These are phyloP conservation scores for Emergomyces pasteurianus DNA, from an alignment of 2,329 filamentous ascomycete genomes.

Conservation along the genomic window DNA sequence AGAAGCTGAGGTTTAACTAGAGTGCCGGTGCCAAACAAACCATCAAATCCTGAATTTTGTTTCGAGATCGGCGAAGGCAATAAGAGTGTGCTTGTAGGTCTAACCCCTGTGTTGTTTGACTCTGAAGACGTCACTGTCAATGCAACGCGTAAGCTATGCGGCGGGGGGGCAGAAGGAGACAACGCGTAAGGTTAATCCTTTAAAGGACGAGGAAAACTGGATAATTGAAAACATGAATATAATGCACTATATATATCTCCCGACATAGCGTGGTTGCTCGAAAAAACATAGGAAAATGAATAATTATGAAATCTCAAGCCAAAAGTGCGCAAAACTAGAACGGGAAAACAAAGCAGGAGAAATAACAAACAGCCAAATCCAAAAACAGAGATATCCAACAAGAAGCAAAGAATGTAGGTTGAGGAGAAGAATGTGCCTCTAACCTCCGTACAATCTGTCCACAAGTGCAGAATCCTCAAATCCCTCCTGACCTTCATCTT, in stretches of 20 bases:
- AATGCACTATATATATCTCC: neutral
- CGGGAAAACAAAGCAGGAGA: neutral
- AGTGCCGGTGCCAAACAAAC: neutral
- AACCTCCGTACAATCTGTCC: neutral
- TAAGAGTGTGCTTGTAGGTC: neutral
- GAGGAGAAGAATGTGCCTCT: neutral
- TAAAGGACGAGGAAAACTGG: neutral
- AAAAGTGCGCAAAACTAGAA: neutral
- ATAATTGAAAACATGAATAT: neutral
- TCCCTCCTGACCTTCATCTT: slow-evolving; percentile 3
- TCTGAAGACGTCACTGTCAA: no score
- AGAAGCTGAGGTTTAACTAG: neutral
- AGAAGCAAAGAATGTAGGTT: neutral
- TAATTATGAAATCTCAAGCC: neutral
- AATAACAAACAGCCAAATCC: neutral
- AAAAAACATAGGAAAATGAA: neutral
- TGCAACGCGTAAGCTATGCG: no score
- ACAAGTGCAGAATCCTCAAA: neutral
- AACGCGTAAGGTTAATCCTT: neutral
- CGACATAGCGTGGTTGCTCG: neutral
- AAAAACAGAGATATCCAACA: neutral
- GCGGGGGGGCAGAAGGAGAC: neutral
- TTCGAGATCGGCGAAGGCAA: neutral
- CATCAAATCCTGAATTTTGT: neutral
- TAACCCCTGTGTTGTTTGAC: neutral